These are phyloP conservation scores for Strobilomyces dryophilus DNA, from an alignment of 768 basidiomycete species.

Conservation along the genomic window DNA sequence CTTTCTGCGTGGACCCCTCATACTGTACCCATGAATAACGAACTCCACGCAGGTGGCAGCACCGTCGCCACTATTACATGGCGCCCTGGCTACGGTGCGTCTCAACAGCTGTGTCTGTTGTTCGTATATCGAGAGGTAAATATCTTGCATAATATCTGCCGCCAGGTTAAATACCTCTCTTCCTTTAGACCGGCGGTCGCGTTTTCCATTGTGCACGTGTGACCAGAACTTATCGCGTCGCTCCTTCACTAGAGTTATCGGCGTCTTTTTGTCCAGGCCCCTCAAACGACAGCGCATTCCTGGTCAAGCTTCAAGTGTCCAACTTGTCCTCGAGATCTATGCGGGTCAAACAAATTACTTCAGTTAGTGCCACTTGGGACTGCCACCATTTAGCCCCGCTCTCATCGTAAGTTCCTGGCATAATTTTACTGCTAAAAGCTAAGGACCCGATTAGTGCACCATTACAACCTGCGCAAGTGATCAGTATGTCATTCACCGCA, in stretches of 20 bases:
- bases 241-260: constrained; percentile 52
- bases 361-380: constrained; percentile 68
- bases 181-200: constrained; percentile 39
- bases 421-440: constrained; percentile 1
- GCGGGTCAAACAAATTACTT: constrained; percentile 52
- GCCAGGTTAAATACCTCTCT: constrained; percentile 2
- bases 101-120: constrained; percentile 53
- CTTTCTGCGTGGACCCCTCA: constrained; percentile 44
- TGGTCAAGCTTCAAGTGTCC: constrained; percentile 51
- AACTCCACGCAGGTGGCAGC: constrained; percentile 45
- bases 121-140: constrained; percentile 65
- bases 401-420: constrained; percentile 38
- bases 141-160: neutral
- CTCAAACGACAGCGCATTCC: constrained; percentile 45
- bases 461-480: constrained; percentile 47
- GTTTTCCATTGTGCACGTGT: constrained; percentile 59
- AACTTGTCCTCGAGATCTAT: constrained; percentile 45
- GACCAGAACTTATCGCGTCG: constrained; percentile 54
- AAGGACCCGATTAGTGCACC: constrained; percentile 33
- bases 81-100: constrained; percentile 46
- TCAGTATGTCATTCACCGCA: constrained; percentile 41
- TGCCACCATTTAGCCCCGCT: constrained; percentile 39
- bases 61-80: constrained; percentile 50
- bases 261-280: constrained; percentile 49
- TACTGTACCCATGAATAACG: constrained; percentile 38